These are phyloP conservation scores for Atkinsonella hypoxylon DNA, from an alignment of 2,329 filamentous ascomycete genomes.

Conservation along the genomic window DNA sequence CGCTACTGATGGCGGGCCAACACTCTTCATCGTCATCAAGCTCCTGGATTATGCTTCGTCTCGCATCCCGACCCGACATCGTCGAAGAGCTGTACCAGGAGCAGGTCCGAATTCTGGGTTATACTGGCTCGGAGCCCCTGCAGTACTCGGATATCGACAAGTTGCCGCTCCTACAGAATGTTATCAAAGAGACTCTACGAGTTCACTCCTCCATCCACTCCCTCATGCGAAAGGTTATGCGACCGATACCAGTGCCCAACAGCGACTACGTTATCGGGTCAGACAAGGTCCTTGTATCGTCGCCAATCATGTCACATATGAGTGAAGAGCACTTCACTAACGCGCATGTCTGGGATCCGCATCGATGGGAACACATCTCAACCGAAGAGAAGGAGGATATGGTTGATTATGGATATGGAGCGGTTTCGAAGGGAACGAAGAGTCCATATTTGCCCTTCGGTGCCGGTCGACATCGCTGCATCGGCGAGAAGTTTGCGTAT, in stretches of 20 bases:
- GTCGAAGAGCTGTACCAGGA: constrained; percentile 60
- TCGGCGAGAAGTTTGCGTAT: constrained; percentile 68
- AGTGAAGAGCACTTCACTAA: constrained; percentile 47
- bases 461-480: constrained; percentile 60
- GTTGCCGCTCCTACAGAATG: constrained; percentile 48
- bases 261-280: constrained; percentile 44
- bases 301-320: constrained; percentile 28
- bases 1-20: constrained; percentile 72
- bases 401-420: constrained; percentile 19
- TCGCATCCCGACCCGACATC: constrained; percentile 59
- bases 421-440: constrained; percentile 20
- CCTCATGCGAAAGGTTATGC: constrained; percentile 61
- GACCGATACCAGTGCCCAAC: constrained; percentile 46
- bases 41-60: constrained; percentile 63
- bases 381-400: constrained; percentile 11
- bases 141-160: constrained; percentile 47
- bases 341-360: constrained; percentile 16
- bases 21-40: constrained; percentile 70
- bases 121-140: constrained; percentile 30
- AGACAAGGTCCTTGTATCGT: constrained; percentile 33
- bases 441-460: constrained; percentile 54
- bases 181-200: constrained; percentile 61
- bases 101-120: constrained; percentile 40
- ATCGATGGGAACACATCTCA: constrained; percentile 16
- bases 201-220: constrained; percentile 62